Evolutionary conservation across 2,329 filamentous ascomycete species (phyloP).

Genomic region (Colletotrichum tropicicola): DNA sequence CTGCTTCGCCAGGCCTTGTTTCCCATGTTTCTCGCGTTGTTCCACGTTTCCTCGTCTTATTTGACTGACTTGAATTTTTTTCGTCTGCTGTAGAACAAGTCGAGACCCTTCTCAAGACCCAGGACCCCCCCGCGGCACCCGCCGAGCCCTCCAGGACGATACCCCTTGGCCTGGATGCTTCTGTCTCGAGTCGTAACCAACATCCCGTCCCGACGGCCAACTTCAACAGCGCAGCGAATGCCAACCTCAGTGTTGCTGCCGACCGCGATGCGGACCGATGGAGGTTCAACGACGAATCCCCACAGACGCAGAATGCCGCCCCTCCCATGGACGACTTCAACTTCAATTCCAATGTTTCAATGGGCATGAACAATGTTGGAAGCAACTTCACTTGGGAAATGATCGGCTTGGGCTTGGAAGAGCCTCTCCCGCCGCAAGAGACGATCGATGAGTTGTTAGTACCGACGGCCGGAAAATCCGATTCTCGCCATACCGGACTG

Average conservation of each 20-base stretch:
- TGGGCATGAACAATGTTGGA: slow-evolving; percentile 60
- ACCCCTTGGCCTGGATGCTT: slow-evolving; percentile 39
- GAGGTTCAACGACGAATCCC: slow-evolving; percentile 64
- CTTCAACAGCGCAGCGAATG: slow-evolving; percentile 54
- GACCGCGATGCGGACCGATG: slow-evolving; percentile 63
- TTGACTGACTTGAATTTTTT: slow-evolving; percentile 13
- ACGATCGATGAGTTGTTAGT: slow-evolving; percentile 83
- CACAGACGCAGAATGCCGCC: slow-evolving; percentile 44
- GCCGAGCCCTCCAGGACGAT: slow-evolving; percentile 45
- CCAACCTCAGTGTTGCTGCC: slow-evolving; percentile 55
- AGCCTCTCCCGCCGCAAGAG: slow-evolving; percentile 66
- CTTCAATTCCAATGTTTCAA: slow-evolving; percentile 59
- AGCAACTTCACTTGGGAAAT: slow-evolving; percentile 82
- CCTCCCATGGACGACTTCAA: slow-evolving; percentile 64
- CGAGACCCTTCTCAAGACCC: slow-evolving; percentile 86
- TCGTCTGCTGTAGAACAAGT: slow-evolving; percentile 76
- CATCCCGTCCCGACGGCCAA: slow-evolving; percentile 43
- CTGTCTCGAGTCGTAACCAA: slow-evolving; percentile 40
- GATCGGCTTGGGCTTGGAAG: slow-evolving; percentile 67
- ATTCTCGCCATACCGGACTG: neutral
- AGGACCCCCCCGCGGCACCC: slow-evolving; percentile 61
- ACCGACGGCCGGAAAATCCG: neutral
- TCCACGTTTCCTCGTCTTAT: neutral
- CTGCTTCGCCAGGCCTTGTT: neutral
- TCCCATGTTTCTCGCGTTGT: neutral